These are phyloP conservation scores for Yamadazyma sp. DNA, from an alignment of 1,139 yeast species.

Conservation along the genomic window DNA sequence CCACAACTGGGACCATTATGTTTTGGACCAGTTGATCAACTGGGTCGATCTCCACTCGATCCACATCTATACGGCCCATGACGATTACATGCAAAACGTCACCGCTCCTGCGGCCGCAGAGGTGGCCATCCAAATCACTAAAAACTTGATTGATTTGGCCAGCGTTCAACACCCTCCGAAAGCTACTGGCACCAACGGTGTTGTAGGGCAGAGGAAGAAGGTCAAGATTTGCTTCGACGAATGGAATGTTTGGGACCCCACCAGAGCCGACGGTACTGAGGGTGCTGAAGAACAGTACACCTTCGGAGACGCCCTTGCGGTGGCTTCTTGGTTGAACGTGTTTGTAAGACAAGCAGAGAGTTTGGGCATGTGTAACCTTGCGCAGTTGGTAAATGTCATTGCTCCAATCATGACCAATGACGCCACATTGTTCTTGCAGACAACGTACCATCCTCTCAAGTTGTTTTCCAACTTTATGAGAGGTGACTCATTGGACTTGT, in stretches of 20 bases:
- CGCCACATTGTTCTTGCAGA: slow-evolving; percentile 23
- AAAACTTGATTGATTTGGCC: slow-evolving; percentile 27
- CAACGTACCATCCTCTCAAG: slow-evolving; percentile 26
- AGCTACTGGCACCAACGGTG: slow-evolving; percentile 11
- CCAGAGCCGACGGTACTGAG: slow-evolving; percentile 24
- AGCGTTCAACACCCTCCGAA: slow-evolving; percentile 16
- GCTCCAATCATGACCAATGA: slow-evolving; percentile 33
- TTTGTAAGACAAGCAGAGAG: slow-evolving; percentile 27
- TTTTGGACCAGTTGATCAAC: slow-evolving; percentile 23
- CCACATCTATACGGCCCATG: slow-evolving; percentile 28
- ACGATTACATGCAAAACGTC: slow-evolving; percentile 25
- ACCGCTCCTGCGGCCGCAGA: slow-evolving; percentile 31
- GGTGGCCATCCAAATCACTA: slow-evolving; percentile 25
- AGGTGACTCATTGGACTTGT: slow-evolving; percentile 26
- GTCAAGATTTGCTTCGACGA: slow-evolving; percentile 33
- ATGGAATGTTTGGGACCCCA: slow-evolving; percentile 39
- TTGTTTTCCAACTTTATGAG: slow-evolving; percentile 30
- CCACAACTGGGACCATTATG: slow-evolving; percentile 27
- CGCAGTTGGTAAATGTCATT: slow-evolving; percentile 32
- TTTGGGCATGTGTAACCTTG: slow-evolving; percentile 33
- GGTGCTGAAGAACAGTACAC: slow-evolving; percentile 33
- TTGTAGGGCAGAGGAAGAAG: slow-evolving; percentile 9
- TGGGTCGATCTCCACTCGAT: slow-evolving; percentile 30
- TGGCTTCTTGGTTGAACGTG: slow-evolving; percentile 32
- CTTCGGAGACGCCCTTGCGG: slow-evolving; percentile 30